A percentile compares a stretch with the other conserved stretches of the same genome.
Evolutionary conservation across 148 eudicot genomes (phyloP).

Genomic region (Polygonum maritimum): DNA sequence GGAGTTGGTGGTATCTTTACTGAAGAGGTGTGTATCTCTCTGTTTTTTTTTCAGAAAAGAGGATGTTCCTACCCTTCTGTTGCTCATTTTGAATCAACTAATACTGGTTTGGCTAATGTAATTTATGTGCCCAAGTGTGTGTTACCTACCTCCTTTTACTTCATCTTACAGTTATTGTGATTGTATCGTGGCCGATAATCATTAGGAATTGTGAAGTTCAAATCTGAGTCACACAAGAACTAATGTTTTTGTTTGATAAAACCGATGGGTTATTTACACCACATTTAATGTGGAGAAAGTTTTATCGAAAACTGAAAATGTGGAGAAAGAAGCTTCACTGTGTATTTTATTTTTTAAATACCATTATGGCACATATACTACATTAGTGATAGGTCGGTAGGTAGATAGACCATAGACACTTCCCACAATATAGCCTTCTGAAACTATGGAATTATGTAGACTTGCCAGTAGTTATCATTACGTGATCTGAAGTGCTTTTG

Average conservation of each 20-base stretch:
- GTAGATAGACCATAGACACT: not conserved
- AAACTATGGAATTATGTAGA: not conserved
- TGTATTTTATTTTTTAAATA: not conserved
- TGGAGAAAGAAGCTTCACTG: not conserved
- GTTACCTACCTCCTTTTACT: not conserved
- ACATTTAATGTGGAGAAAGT: not conserved
- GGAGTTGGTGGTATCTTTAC: conserved; percentile 95
- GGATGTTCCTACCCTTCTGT: not conserved
- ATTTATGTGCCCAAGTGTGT: not conserved
- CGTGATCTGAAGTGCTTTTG: not conserved
- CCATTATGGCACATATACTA: not conserved
- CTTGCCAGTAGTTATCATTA: not conserved
- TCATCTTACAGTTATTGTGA: not conserved
- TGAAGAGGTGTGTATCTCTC: conserved; percentile 52
- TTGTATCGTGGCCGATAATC: not conserved
- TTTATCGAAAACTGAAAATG: not conserved
- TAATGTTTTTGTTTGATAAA: not conserved
- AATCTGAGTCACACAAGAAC: not conserved
- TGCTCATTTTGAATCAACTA: not conserved
- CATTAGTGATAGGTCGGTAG: not conserved
- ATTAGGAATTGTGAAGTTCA: not conserved
- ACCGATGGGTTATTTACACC: not conserved
- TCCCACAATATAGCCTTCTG: not conserved
- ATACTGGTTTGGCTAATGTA: not conserved
- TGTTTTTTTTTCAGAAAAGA: not conserved